A percentile compares a stretch with the other conserved stretches of the same genome.
Evolutionary conservation across 2,329 filamentous ascomycete species (phyloP).

Genomic region (Fusarium coffeatum): DNA sequence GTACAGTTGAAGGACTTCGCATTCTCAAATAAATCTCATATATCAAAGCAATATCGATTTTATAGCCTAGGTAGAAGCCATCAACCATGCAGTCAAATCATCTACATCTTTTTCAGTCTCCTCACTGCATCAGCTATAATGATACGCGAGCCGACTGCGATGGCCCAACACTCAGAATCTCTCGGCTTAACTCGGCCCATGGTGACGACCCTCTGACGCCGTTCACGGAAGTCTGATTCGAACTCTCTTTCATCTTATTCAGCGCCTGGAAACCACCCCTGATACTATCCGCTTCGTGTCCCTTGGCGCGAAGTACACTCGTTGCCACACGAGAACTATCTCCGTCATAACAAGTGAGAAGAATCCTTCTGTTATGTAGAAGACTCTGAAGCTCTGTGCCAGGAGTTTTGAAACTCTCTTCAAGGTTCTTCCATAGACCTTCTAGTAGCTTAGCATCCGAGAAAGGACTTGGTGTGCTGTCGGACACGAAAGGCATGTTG

Average conservation of each 20-base stretch:
- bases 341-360: conserved; percentile 66
- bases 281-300: conserved; percentile 59
- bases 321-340: conserved; percentile 66
- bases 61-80: neutral
- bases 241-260: conserved; percentile 27
- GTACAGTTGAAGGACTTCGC: neutral
- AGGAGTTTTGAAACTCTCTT: conserved; percentile 54
- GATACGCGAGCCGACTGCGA: conserved; percentile 19
- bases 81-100: neutral
- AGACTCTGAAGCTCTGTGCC: conserved; percentile 32
- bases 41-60: neutral
- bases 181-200: conserved; percentile 18
- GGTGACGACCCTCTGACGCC: conserved; percentile 2
- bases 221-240: neutral
- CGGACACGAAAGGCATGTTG: conserved; percentile 58
- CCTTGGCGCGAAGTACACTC: conserved; percentile 64
- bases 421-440: conserved; percentile 60
- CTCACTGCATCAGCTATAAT: neutral
- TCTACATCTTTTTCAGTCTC: neutral
- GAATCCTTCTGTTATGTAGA: conserved; percentile 51
- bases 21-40: neutral
- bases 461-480: conserved; percentile 58
- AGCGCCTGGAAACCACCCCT: conserved; percentile 62
- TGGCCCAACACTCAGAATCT: neutral
- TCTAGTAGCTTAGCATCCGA: conserved; percentile 56